A percentile compares a stretch with the other conserved stretches of the same genome.
Evolutionary conservation across 2,329 filamentous ascomycete species (phyloP).

Genomic region (Xylaria multiplex): DNA sequence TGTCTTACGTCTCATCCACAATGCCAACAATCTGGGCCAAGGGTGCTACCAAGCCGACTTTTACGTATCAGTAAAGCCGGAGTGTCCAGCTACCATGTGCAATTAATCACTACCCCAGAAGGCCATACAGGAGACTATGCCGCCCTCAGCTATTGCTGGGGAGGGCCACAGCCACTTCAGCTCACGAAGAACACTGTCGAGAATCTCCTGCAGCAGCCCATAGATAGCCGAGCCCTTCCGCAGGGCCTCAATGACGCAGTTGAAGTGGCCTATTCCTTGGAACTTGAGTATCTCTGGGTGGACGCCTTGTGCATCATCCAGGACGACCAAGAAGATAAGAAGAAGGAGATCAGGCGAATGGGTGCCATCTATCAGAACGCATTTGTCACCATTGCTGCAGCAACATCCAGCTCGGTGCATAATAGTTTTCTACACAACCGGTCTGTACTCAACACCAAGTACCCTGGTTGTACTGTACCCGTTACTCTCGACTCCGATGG

Average conservation of each 20-base stretch:
- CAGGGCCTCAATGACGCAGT: constrained; percentile 2
- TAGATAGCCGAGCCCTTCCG: constrained; percentile 9
- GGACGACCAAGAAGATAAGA: constrained; percentile 18
- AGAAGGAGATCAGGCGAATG: constrained; percentile 6
- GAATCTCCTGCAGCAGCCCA: constrained; percentile 5
- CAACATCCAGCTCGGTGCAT: constrained; percentile 17
- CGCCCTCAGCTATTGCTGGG: constrained; percentile 27
- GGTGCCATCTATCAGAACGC: constrained; percentile 17
- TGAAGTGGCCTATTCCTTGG: constrained; percentile 8
- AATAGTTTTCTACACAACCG: constrained; percentile 12
- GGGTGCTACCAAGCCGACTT: constrained; percentile 11
- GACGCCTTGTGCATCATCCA: constrained; percentile 15
- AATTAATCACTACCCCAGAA: constrained; percentile 7
- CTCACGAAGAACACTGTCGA: constrained; percentile 3
- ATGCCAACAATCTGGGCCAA: constrained; percentile 8
- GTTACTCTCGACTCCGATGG: not conserved
- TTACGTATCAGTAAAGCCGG: constrained; percentile 7
- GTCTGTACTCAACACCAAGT: constrained; percentile 5
- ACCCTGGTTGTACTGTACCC: constrained; percentile 12
- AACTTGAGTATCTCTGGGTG: constrained; percentile 18
- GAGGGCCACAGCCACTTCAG: constrained; percentile 9
- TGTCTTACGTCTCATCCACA: constrained; percentile 15
- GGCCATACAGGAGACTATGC: constrained; percentile 18
- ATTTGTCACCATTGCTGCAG: constrained; percentile 21
- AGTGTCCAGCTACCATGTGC: constrained; percentile 9